Evolutionary conservation across 495 filamentous ascomycete species (phyloP).

Genomic region (Aspergillus hancockii): DNA sequence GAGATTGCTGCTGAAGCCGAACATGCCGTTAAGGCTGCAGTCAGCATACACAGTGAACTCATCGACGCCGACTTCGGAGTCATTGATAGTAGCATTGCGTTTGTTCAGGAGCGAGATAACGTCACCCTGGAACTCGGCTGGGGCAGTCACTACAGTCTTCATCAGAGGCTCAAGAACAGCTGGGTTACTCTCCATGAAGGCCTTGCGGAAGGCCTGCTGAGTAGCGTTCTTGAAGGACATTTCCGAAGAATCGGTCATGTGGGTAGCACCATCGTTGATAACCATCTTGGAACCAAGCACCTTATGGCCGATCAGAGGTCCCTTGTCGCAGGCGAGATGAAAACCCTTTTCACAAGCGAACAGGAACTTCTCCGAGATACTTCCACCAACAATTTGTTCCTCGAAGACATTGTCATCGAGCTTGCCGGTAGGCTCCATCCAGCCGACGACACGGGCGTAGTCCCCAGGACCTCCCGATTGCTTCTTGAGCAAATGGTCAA

Average conservation of each 20-base stretch:
- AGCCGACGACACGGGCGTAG: constrained; percentile 91
- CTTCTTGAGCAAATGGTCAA: constrained; percentile 94
- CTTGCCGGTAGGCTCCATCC: constrained; percentile 78
- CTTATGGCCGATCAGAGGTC: constrained; percentile 89
- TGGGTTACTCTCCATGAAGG: constrained; percentile 76
- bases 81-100: constrained; percentile 90
- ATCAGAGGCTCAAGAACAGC: constrained; percentile 92
- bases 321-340: constrained; percentile 78
- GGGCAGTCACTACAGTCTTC: constrained; percentile 95
- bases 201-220: constrained; percentile 95
- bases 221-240: constrained; percentile 97
- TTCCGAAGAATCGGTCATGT: constrained; percentile 98
- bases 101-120: constrained; percentile 95
- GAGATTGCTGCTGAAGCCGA: constrained; percentile 89
- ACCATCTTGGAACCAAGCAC: constrained; percentile 90
- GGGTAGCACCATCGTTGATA: constrained; percentile 94
- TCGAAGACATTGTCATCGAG: constrained; percentile 82
- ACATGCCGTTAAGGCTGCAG: constrained; percentile 94
- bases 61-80: constrained; percentile 91
- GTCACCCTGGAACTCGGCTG: constrained; percentile 97
- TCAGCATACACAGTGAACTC: constrained; percentile 95
- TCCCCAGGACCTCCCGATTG: constrained; percentile 97
- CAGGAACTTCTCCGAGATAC: constrained; percentile 94
- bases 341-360: constrained; percentile 97
- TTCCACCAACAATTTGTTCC: constrained; percentile 82